phyloP scores from a whole-genome alignment of 2,329 filamentous ascomycete species.

The Didymella arachidicola region DNA sequence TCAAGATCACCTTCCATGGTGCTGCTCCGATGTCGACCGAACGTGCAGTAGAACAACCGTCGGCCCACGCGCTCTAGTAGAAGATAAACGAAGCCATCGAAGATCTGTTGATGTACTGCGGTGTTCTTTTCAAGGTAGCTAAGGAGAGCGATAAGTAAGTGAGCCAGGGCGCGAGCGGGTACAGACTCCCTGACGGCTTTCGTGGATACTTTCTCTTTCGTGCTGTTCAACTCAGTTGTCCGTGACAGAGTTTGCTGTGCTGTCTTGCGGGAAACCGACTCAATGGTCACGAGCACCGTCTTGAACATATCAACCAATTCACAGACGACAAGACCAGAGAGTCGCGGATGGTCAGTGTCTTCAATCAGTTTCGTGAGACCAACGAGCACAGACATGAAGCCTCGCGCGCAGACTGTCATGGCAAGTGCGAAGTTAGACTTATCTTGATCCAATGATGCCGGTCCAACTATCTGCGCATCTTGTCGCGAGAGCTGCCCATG shows the following conservation, averaged over 20 bases:
- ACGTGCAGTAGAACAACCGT: slow-evolving; percentile 50
- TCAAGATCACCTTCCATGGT: slow-evolving; percentile 41
- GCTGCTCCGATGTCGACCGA: slow-evolving; percentile 43
- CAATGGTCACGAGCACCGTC: slow-evolving; percentile 43
- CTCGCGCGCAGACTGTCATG: slow-evolving; percentile 41
- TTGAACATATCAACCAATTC: slow-evolving; percentile 51
- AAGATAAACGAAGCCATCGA: slow-evolving; percentile 55
- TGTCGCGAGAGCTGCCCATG: slow-evolving; percentile 30
- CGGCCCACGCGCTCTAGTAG: slow-evolving; percentile 52
- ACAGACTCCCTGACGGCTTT: slow-evolving; percentile 32
- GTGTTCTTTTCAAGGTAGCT: slow-evolving; percentile 48
- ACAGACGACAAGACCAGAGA: slow-evolving; percentile 38
- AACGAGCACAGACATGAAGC: slow-evolving; percentile 44
- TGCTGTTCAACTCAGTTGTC: slow-evolving; percentile 12
- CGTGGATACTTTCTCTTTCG: slow-evolving; percentile 16
- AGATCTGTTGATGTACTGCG: slow-evolving; percentile 50
- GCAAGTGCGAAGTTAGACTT: slow-evolving; percentile 37
- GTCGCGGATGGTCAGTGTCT: slow-evolving; percentile 21
- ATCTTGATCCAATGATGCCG: slow-evolving; percentile 32
- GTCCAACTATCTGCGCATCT: slow-evolving; percentile 9
- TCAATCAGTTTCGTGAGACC: slow-evolving; percentile 37
- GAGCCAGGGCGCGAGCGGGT: slow-evolving; percentile 39
- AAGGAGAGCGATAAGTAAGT: slow-evolving; percentile 49
- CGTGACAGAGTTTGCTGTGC: slow-evolving; percentile 18
- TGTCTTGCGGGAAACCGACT: slow-evolving; percentile 34